Evolutionary conservation across 768 basidiomycete genomes (phyloP), one percentile per base, ranked within the genome.

Genomic region (Mrakia gelida): DNA sequence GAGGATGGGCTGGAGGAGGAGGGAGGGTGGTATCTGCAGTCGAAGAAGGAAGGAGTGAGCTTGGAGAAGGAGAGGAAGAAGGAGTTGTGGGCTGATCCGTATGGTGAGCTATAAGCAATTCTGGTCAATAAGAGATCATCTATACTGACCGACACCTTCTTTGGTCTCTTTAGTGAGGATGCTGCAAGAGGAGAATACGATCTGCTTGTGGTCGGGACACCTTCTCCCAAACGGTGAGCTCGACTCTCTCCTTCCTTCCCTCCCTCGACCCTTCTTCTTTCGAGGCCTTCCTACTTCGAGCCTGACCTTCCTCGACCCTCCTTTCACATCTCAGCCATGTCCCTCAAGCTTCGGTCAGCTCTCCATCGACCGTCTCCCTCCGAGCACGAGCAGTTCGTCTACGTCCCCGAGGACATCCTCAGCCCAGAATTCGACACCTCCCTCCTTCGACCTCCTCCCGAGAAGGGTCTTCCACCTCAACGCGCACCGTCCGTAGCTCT

Each of bases 61-160:
- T 59, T 70, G 34, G 41, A 43, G 26, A 18, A 41, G 38, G 67
- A 11, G 13, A 43, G 67, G 38, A 70, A 43, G 34, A 41, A 9
- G 41, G 67, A 70, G 67, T 23, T 70, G 38, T 70, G 67, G 67
- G 67, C 67, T 16, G 67, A 70, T 43, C 67, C 67, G 5, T 70
- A 41, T n/a, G 67, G 67, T 70, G 34, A 70, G 67, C 41, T 26
- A 1, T 32, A 32, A 6, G 1, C 15, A 32, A 38, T 45, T 45
- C 11, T 38, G 38, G 38, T 34, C 16, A 2, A 9, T 23, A 18
- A n/a, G 21, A n/a, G 67, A 38, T 23, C 23, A n/a, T 23, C 1
- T 2, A 23, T 26, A 15, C 21, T 41, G 34, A 70, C 41, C 8
- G 21, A 21, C 26, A 15, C 2, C 23, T 26, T 70, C 3, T 11